Evolutionary conservation across 495 filamentous ascomycete species (phyloP).

Genomic region (Chlorociboria aeruginascens): DNA sequence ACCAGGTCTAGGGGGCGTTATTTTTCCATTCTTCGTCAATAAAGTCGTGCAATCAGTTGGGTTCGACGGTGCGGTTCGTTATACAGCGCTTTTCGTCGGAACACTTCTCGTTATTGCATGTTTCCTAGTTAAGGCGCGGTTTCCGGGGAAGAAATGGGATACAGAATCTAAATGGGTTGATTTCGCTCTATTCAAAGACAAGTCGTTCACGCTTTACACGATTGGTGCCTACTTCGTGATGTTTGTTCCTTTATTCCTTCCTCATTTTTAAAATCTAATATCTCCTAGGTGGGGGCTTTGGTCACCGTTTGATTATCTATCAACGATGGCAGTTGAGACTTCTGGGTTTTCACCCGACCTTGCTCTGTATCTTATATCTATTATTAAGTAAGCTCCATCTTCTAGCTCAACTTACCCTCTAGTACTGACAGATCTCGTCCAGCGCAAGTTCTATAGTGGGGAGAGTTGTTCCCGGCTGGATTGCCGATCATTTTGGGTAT

Average conservation of each 20-base stretch:
- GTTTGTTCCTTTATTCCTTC: slow-evolving; percentile 14
- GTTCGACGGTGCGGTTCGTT: slow-evolving; percentile 60
- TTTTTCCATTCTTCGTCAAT: slow-evolving; percentile 54
- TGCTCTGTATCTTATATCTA: slow-evolving; percentile 13
- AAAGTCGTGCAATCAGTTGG: slow-evolving; percentile 48
- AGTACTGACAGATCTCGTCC: not conserved
- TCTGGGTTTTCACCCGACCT: not conserved
- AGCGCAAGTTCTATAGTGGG: slow-evolving; percentile 18
- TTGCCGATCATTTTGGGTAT: slow-evolving; percentile 13
- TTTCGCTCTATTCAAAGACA: slow-evolving; percentile 20
- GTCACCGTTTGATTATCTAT: slow-evolving; percentile 40
- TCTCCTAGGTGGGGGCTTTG: slow-evolving; percentile 28
- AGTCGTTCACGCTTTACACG: slow-evolving; percentile 20
- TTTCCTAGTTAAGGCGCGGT: not conserved
- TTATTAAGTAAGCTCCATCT: slow-evolving; percentile 14
- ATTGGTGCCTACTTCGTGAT: slow-evolving; percentile 4
- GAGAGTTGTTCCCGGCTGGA: slow-evolving; percentile 9
- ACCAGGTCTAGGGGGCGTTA: slow-evolving; percentile 29
- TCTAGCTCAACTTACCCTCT: too few species aligned
- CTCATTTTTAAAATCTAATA: not conserved
- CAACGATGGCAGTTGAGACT: slow-evolving; percentile 30
- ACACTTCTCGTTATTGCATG: slow-evolving; percentile 31
- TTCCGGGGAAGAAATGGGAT: not conserved
- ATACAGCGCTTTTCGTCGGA: slow-evolving; percentile 49
- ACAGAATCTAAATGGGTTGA: slow-evolving; percentile 19